Base-by-base conservation (phyloP, 305 asterid genomes). In the Fraxinus velutina region DNA sequence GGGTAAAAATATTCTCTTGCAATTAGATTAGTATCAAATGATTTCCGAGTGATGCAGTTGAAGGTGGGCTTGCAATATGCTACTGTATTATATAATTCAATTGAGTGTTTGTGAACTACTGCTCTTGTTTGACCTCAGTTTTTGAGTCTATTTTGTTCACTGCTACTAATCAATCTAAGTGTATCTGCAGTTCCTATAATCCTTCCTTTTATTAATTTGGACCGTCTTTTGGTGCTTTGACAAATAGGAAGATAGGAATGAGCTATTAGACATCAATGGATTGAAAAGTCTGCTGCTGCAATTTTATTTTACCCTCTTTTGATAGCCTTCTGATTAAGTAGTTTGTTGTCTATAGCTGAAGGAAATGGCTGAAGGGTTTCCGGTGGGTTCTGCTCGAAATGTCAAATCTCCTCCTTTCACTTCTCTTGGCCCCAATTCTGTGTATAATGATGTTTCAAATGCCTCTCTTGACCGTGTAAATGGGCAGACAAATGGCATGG, bases 351-450 rank as follows among this genome's bases (percentile, higher is more conserved):
- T 83, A 82, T 78, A 95, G 99, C 88, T 95, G 80, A 95, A 95
- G 88, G 98, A 95, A 80, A 92, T 93, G 92, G 98, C 98, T 47
- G 98, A 94, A 87, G 88, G 95, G 90, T 87, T 93, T 83, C 98
- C 97, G 21, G 92, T 95, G 66, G 97, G 97, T 82, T 89, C 95
- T 73, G 90, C 92, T 22, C 91, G 92, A 83, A 93, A 86, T 77
- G 76, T 86, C 74, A 92, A 87, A 86, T 85, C 93, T 83, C 92
- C 89, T 32, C 84, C 91, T 64, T 88, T 90, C 64, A 76, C 85
- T 79, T 86, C 96, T 44, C 83, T 85, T 62, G 84, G 78, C 50
- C 88, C 91, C 82, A 86, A 82, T 83, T 78, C 86, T 78, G 78
- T 79, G 30, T 66, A 90, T 34, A 77, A 79, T 84, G 95, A 92